Percentiles rank a stretch among this genome's conserved stretches.
phyloP scores from a whole-genome alignment of 257 asterid genomes.

The Solanum bulbocastanum region DNA sequence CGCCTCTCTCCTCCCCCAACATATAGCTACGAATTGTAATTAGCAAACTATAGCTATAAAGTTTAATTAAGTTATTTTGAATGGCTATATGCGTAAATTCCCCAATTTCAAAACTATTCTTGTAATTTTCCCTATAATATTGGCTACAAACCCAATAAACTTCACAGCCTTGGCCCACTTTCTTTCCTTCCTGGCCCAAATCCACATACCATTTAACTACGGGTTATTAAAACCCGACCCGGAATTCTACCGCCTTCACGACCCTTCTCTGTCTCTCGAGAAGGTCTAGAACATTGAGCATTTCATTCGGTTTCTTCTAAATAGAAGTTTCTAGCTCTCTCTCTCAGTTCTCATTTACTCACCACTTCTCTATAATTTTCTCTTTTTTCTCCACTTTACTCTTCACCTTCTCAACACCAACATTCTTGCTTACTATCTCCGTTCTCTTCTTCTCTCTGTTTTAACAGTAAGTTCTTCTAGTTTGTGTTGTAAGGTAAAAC shows the following conservation, averaged over 20 bases:
- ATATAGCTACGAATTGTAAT: no score
- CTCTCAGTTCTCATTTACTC: background rate
- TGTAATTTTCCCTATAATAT: no score
- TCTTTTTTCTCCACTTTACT: background rate
- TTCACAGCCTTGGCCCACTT: background rate
- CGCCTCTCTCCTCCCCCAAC: no score
- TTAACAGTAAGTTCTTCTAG: background rate
- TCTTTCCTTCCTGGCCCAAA: background rate
- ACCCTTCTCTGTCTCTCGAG: background rate
- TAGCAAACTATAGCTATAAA: no score
- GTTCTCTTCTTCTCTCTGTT: background rate
- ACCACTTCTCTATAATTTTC: background rate
- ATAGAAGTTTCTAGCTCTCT: background rate
- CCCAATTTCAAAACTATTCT: no score
- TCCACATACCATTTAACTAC: background rate
- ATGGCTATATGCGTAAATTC: no score
- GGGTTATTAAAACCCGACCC: background rate
- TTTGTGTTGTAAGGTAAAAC: background rate
- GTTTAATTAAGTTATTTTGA: no score
- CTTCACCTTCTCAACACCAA: background rate
- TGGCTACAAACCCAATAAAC: background rate
- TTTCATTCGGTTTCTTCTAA: background rate
- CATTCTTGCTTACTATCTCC: background rate
- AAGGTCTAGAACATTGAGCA: background rate
- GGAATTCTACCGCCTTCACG: background rate